A percentile compares a stretch with the other conserved stretches of the same genome.
phyloP scores from a whole-genome alignment of 148 eudicot species.

The Beta vulgaris region DNA sequence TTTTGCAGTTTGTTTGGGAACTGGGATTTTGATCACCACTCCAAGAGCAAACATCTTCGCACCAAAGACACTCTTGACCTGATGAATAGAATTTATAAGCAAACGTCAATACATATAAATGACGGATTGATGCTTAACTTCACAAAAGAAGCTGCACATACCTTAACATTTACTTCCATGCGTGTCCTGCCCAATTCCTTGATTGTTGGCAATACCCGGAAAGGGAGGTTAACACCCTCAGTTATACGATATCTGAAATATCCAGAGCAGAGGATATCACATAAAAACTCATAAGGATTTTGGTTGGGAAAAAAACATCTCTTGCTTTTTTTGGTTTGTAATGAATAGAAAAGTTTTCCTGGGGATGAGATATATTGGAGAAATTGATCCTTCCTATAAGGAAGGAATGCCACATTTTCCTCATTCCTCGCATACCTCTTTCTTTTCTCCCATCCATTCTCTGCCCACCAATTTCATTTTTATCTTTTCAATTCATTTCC shows the following conservation, averaged over 20 bases:
- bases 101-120: background rate
- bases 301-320: too few species aligned
- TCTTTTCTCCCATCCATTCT: too few species aligned
- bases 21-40: conserved; percentile 92
- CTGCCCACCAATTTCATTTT: too few species aligned
- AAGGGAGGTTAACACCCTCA: conserved; percentile 99
- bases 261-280: background rate
- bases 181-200: conserved; percentile 98
- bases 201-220: conserved; percentile 94
- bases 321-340: too few species aligned
- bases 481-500: too few species aligned
- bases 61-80: conserved; percentile 98
- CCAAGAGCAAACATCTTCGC: conserved; percentile 99
- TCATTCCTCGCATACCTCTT: too few species aligned
- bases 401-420: too few species aligned
- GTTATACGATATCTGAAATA: conserved; percentile 85
- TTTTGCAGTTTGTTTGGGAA: conserved; percentile 98
- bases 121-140: background rate
- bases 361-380: too few species aligned
- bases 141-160: conserved; percentile 32
- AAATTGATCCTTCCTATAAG: too few species aligned
- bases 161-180: conserved; percentile 99
- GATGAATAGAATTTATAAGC: conserved; percentile 27
- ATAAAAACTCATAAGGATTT: background rate
- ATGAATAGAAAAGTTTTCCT: too few species aligned